Base-by-base conservation (phyloP, 164 flowering plant genomes). In the Amborella trichopoda region DNA sequence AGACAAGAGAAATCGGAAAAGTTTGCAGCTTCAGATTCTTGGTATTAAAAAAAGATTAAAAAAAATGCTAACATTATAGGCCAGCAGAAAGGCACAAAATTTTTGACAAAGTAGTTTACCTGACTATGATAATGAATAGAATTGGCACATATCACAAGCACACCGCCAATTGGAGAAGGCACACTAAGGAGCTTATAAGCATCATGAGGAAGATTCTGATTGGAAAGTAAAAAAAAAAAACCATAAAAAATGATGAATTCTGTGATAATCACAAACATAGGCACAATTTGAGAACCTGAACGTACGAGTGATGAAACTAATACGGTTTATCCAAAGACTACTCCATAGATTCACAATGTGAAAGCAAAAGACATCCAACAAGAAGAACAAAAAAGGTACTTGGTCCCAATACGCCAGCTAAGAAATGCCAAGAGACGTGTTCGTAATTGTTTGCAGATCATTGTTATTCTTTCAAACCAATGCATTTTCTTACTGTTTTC, bases 161-260 rank as follows among this genome's bases (percentile, higher is more conserved):
- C 88, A 32, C 99, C 99, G 32, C 99, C 99, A 63, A 91, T 82
- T 42, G 95, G 96, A 22, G 99, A 78, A 62, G 99, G 99, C 52
- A 91, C 99, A 4, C 96, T 86, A 62, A 91, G 80, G 53, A 91
- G 88, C 77, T 87, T 91, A 74, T 84, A 91, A 8, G 94, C 88
- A 72, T 91, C 99, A 56, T 91, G 96, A 1, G 96, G 96, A 20
- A 91, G 83, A 68, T 77, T 78, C 98, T 90, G 78, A 34, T 23
- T 30, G 8, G 34, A 30, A 30, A 14, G 8, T 30, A 6, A 30
- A 30, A 30, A 14, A 30, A 30, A 5, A 6, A 37, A 16, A 37
- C 13, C 5, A 37, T 13, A 37, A 5, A 6, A 37, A 37, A 37
- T 4, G 8, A 6, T 13, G n/a, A 5, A 37, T 37, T 5, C 40